Base-by-base conservation (phyloP, 2,329 filamentous ascomycete genomes). In the Ascocoryne sarcoides region DNA sequence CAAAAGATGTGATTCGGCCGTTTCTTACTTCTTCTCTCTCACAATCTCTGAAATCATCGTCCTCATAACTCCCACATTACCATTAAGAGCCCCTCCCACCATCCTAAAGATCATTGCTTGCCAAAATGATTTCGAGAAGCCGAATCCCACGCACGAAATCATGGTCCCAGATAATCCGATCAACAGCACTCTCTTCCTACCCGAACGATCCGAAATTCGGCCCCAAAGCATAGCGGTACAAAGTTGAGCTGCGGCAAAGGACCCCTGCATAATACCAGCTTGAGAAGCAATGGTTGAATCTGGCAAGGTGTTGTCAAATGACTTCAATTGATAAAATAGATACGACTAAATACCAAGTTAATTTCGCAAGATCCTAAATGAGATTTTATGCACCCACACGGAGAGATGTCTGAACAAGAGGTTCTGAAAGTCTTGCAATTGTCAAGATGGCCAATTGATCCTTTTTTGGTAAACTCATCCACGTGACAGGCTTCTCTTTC, bases 211-310 rank as follows among this genome's bases (percentile, higher is more conserved):
- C 5, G 81, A 76, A 3, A 88, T 63, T 0, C 82, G 69, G 0
- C 86, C 87, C 87, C 87, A 94, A 45, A 85, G 62, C 60, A 94
- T 79, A 1, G 85, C 84, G 1, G 86, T 93, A 21, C 32, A 55
- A 47, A 84, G 82, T 49, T 87, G 82, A 0, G 79, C 79, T 1
- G 76, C 71, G 75, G 52, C 54, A 42, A 86, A 86, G 2, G 73
- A 70, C 3, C 77, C 80, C 17, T 81, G 76, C 26, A 87, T 67
- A 4, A 85, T 65, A 18, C 82, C 82, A 0, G 79, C 81, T 55
- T 84, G 81, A 2, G 69, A 68, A 1, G 82, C 75, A 39, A 86
- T 81, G 0, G 39, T 55, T 26, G 47, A 75, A 62, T 44, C 54
- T 16, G 36, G 56, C 20, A 47, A 52, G 33, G 36, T 64, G 46